Base-by-base conservation (phyloP, 1,284 basidiomycete species). In the Leccinum pallidistipes region DNA sequence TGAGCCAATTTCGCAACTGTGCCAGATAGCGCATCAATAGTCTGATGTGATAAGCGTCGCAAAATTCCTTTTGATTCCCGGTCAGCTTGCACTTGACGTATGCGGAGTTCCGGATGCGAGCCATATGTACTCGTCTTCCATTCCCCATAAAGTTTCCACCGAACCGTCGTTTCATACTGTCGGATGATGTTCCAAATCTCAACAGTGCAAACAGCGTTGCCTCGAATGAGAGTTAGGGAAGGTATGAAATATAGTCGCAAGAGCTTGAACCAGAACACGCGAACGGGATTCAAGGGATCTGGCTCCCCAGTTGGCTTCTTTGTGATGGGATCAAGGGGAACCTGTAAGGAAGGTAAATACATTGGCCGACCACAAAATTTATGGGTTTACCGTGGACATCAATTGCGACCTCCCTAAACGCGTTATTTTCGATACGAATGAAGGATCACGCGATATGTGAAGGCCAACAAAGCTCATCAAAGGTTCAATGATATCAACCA, bases 1-100 rank as follows among this genome's bases (percentile, higher is more conserved):
- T 98, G 95, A 5, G 93, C 93, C 54, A 97, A 79, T 76, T 98
- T 98, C 10, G 95, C 96, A n/a, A 99, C 88, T 2, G 90, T 86
- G 18, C 95, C 90, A 18, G 95, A 90, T 62, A 94, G 78, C 0
- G 87, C 83, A 69, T 94, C 92, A 61, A 92, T 86, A 34, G 92
- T 90, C 57, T 92, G 90, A 71, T 88, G 88, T n/a, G 90, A 89
- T 38, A 95, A 79, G 3, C 93, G 87, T 55, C 92, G 87, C 61
- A 95, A 78, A 65, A 95, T 86, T 36, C 85, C 87, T 69, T 94
- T 94, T 5, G 89, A 86, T 71, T 94, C 91, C 45, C 88, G 81
- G 62, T 91, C 87, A 29, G 88, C 87, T 69, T 92, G 87, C 4
- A 86, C 84, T 63, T 83, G 79, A 40, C 88, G 88, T 51, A 91